Base-by-base conservation (phyloP, 495 filamentous ascomycete genomes). In the Aspergillus biplanus region DNA sequence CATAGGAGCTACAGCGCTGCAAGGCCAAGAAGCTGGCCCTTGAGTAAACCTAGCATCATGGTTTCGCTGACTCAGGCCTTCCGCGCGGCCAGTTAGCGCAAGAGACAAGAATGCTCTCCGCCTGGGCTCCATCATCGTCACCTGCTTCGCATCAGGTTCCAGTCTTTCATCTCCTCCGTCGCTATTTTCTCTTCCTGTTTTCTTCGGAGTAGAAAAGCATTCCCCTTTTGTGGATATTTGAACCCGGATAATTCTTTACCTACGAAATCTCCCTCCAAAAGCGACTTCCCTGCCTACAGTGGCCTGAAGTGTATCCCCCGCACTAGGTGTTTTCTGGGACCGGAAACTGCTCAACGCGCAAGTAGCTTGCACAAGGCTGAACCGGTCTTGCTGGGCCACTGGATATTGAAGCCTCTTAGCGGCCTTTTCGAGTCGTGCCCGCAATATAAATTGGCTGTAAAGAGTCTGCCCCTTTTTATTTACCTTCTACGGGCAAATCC, bases 121-220 rank as follows among this genome's bases (percentile, higher is more conserved):
- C 67, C 65, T 56, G 56, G 57, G 63, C 54, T 35, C 63, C 58
- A 56, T 53, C 64, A 52, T 69, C 58, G 59, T 59, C 52, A 65
- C 59, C 56, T 48, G 59, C 63, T 65, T 63, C 21, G 58, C 56
- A 66, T 71, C 66, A 71, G 65, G 66, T 71, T 65, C 66, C 69
- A 65, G 65, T 56, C 62, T 59, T 65, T 65, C 62, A 64, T 58
- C 34, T 47, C 57, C 46, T 35, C 49, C 62, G 34, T 49, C 50
- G 52, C 27, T 47, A 49, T 48, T 8, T 5, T 11, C 27, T 50
- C 21, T 9, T 50, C 47, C 1, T 21, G 11, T 9, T 4, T 31
- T 18, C 13, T 18, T 50, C 7, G 27, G 21, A 27, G 4, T 31
- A 7, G 21, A n/a, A 21, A n/a, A 11, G 56, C 33, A 47, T 44